Conservation (phyloP, 208 protist species). For the Trypanosoma vivax region DNA sequence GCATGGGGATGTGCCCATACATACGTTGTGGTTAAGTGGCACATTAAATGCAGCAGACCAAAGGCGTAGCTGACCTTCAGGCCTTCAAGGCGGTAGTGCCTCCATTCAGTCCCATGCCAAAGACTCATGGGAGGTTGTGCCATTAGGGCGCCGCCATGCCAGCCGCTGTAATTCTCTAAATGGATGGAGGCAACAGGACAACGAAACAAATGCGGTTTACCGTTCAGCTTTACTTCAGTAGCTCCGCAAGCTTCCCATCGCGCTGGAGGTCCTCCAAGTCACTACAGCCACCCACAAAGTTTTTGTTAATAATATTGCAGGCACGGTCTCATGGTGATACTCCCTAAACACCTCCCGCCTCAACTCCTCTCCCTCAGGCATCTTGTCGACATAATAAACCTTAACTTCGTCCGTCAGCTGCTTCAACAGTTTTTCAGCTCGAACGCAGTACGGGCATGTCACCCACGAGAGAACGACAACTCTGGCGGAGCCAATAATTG, state of each 20-base stretch:
- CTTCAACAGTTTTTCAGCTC: slow-evolving; percentile 22
- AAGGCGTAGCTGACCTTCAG: too few relatives aligned
- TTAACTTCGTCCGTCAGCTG: slow-evolving; percentile 19
- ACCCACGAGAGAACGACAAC: slow-evolving; percentile 41
- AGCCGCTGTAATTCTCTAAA: too few relatives aligned
- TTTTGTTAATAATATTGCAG: slow-evolving; percentile 44
- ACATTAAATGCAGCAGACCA: too few relatives aligned
- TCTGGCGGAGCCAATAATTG: slow-evolving; percentile 11
- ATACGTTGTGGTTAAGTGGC: too few relatives aligned
- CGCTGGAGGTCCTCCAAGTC: slow-evolving; percentile 29
- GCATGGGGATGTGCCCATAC: too few relatives aligned
- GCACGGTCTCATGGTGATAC: slow-evolving; percentile 42
- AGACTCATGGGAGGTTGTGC: too few relatives aligned
- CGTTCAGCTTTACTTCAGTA: slow-evolving; percentile 12
- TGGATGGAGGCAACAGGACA: slow-evolving; percentile 7
- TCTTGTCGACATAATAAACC: slow-evolving; percentile 28
- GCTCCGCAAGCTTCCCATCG: slow-evolving; percentile 17
- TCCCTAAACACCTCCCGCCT: slow-evolving; percentile 19
- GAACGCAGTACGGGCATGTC: slow-evolving; percentile 31
- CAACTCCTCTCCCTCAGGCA: slow-evolving; percentile 24
- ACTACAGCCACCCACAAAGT: slow-evolving; percentile 42
- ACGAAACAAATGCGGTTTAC: background rate
- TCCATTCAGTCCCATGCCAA: too few relatives aligned
- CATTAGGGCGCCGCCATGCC: too few relatives aligned
- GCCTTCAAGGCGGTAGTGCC: too few relatives aligned